Percentiles rank a stretch among this genome's conserved stretches.
Evolutionary conservation across 768 basidiomycete species (phyloP).

Genomic region (Pleurotus citrinopileatus): DNA sequence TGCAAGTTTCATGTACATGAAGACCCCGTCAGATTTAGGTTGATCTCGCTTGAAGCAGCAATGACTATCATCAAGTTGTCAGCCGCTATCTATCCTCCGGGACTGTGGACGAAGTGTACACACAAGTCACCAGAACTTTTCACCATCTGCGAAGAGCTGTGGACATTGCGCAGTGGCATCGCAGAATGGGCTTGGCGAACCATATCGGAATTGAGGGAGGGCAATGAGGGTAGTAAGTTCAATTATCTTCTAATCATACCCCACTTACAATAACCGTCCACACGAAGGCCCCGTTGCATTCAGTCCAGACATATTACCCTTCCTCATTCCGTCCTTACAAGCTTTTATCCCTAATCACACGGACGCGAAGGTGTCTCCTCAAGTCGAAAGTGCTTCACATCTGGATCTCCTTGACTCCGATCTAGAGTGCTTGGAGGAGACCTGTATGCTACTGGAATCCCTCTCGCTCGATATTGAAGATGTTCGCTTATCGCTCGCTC

Average conservation of each 20-base stretch:
- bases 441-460: constrained; percentile 73
- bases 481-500: constrained; percentile 68
- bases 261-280: constrained; percentile 3
- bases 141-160: constrained; percentile 45
- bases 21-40: constrained; percentile 71
- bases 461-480: constrained; percentile 78
- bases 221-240: constrained; percentile 64
- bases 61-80: constrained; percentile 67
- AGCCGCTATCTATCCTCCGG: constrained; percentile 69
- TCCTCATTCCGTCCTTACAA: constrained; percentile 54
- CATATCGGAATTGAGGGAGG: constrained; percentile 69
- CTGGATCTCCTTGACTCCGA: constrained; percentile 57
- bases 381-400: constrained; percentile 29
- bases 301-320: constrained; percentile 59
- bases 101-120: constrained; percentile 47
- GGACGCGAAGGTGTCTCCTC: constrained; percentile 39
- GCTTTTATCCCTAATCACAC: constrained; percentile 35
- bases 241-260: neutral
- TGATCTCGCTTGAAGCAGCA: constrained; percentile 68
- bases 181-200: constrained; percentile 79
- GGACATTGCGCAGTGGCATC: constrained; percentile 62
- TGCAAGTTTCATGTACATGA: constrained; percentile 6
- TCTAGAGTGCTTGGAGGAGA: constrained; percentile 70
- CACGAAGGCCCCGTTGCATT: constrained; percentile 53
- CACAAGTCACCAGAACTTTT: constrained; percentile 19